These are phyloP conservation scores for Neonectria magnoliae DNA, from an alignment of 2,329 filamentous ascomycete genomes.

Conservation along the genomic window DNA sequence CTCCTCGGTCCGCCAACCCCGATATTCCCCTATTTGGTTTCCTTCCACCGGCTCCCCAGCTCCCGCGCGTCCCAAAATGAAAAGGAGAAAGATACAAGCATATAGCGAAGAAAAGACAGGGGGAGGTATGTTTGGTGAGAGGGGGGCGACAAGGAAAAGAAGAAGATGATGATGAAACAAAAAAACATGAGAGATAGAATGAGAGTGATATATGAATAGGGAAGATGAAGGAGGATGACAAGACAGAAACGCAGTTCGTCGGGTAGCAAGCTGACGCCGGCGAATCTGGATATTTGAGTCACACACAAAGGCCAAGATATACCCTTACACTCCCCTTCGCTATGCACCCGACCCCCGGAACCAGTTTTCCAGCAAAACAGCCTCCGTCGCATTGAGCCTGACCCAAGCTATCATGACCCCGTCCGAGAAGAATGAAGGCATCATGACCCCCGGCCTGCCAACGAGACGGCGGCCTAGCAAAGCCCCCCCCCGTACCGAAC, in stretches of 20 bases:
- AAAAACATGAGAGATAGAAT: slow-evolving; percentile 24
- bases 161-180: slow-evolving; percentile 6
- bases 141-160: background rate
- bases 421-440: slow-evolving; percentile 11
- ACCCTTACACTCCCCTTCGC: slow-evolving; percentile 56
- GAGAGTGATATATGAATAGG: slow-evolving; percentile 26
- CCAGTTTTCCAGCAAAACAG: slow-evolving; percentile 56
- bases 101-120: slow-evolving; percentile 31
- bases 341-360: slow-evolving; percentile 54
- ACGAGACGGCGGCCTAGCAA: slow-evolving; percentile 42
- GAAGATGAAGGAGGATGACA: slow-evolving; percentile 32
- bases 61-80: slow-evolving; percentile 39
- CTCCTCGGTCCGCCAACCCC: slow-evolving; percentile 39
- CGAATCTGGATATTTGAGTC: slow-evolving; percentile 46
- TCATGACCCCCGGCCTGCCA: slow-evolving; percentile 15
- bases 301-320: slow-evolving; percentile 52
- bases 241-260: slow-evolving; percentile 41
- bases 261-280: slow-evolving; percentile 40
- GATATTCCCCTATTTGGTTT: slow-evolving; percentile 22
- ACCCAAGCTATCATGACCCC: slow-evolving; percentile 17
- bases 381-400: slow-evolving; percentile 37
- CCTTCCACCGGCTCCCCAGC: slow-evolving; percentile 43
- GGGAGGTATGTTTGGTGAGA: slow-evolving; percentile 22
- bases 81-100: slow-evolving; percentile 30
- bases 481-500: slow-evolving; percentile 45